phyloP scores from a whole-genome alignment of 352 stramenopile species.

The Elongisporangium undulatum region DNA sequence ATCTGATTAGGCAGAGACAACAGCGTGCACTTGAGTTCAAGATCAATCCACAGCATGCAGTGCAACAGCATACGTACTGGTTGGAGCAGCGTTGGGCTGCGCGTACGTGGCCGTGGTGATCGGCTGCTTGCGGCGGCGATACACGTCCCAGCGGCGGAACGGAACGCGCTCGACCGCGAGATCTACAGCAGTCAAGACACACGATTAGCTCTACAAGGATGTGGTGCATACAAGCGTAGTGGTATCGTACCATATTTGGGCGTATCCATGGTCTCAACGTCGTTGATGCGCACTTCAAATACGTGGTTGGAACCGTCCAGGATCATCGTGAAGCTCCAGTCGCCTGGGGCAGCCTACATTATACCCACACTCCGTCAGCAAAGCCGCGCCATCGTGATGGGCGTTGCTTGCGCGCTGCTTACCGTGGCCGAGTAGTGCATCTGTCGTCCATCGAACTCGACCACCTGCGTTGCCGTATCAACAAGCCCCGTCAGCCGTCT shows the following conservation, averaged over 20 bases:
- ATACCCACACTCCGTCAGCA: slow-evolving; percentile 6
- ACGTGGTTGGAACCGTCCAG: slow-evolving; percentile 66
- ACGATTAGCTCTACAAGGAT: neutral
- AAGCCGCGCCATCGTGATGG: slow-evolving; percentile 5
- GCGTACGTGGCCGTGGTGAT: slow-evolving; percentile 33
- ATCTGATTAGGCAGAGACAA: slow-evolving; percentile 14
- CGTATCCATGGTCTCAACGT: slow-evolving; percentile 65
- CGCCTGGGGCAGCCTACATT: slow-evolving; percentile 51
- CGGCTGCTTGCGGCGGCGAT: slow-evolving; percentile 58
- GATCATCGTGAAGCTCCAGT: slow-evolving; percentile 80
- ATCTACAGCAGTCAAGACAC: slow-evolving; percentile 21
- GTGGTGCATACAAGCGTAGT: neutral
- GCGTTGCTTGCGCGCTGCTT: too few species aligned
- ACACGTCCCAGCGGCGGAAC: slow-evolving; percentile 82
- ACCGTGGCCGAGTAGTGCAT: slow-evolving; percentile 82
- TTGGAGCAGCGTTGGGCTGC: slow-evolving; percentile 26
- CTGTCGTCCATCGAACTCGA: slow-evolving; percentile 76
- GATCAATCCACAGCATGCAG: neutral
- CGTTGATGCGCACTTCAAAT: slow-evolving; percentile 86
- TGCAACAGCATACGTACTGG: slow-evolving; percentile 20
- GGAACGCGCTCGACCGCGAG: slow-evolving; percentile 75
- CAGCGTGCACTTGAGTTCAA: neutral
- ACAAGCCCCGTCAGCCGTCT: slow-evolving; percentile 4
- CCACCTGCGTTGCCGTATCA: slow-evolving; percentile 21
- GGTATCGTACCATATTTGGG: slow-evolving; percentile 73